These are phyloP conservation scores for Penicillium coffeae DNA, from an alignment of 495 filamentous ascomycete species.

Conservation along the genomic window DNA sequence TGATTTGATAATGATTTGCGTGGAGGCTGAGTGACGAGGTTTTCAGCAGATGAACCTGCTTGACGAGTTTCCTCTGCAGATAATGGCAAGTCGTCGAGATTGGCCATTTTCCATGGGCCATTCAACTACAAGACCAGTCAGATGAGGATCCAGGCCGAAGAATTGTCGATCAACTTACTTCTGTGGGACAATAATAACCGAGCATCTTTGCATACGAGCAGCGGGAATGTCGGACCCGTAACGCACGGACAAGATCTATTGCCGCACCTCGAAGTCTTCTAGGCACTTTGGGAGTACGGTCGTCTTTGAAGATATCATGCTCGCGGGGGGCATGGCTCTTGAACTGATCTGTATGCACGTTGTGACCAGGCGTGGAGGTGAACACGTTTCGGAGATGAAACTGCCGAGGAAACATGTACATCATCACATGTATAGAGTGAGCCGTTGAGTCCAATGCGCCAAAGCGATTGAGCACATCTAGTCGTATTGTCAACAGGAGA, in stretches of 20 bases:
- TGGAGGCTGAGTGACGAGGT: slow-evolving; percentile 30
- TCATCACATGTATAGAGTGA: slow-evolving; percentile 71
- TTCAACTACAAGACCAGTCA: slow-evolving; percentile 13
- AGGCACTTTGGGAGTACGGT: slow-evolving; percentile 36
- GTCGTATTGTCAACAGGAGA: neutral
- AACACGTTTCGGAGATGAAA: slow-evolving; percentile 93
- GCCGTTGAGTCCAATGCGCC: slow-evolving; percentile 38
- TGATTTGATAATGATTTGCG: neutral
- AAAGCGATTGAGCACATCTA: slow-evolving; percentile 84
- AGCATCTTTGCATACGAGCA: slow-evolving; percentile 76
- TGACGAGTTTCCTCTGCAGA: slow-evolving; percentile 6
- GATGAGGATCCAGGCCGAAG: neutral
- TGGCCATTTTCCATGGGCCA: slow-evolving; percentile 28
- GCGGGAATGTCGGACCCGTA: slow-evolving; percentile 67
- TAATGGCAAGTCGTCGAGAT: slow-evolving; percentile 18
- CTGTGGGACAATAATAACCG: slow-evolving; percentile 71
- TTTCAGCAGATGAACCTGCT: slow-evolving; percentile 16
- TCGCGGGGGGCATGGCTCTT: slow-evolving; percentile 83
- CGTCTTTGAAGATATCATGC: slow-evolving; percentile 60
- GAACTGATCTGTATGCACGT: slow-evolving; percentile 63
- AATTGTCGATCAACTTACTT: slow-evolving; percentile 31
- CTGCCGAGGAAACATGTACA: slow-evolving; percentile 90
- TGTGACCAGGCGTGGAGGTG: slow-evolving; percentile 57
- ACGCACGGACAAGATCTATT: slow-evolving; percentile 55
- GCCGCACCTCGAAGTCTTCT: slow-evolving; percentile 68